phyloP scores from a whole-genome alignment of 768 basidiomycete species.

The Tephrocybe rancida region DNA sequence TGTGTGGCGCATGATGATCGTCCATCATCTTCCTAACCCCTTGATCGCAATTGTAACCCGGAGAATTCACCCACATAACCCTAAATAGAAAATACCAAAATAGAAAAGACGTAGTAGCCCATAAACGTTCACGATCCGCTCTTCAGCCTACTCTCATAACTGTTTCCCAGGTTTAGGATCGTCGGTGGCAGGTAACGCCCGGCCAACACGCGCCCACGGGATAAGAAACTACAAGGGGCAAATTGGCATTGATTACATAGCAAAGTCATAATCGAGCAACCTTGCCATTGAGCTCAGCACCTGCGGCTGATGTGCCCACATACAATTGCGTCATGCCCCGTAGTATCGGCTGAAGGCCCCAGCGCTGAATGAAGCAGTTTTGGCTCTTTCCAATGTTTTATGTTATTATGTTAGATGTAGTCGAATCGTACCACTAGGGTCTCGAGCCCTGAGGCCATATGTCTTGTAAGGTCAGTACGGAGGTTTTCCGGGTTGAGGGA shows the following conservation, averaged over 20 bases:
- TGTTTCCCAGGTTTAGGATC: slow-evolving; percentile 33
- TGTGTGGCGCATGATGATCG: too few species aligned
- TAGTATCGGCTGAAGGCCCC: slow-evolving; percentile 26
- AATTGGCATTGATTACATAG: too few species aligned
- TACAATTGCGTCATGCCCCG: slow-evolving; percentile 53
- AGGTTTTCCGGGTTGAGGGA: slow-evolving; percentile 51
- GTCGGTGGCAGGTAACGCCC: slow-evolving; percentile 18
- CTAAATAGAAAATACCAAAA: too few species aligned
- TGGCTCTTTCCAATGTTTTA: background rate
- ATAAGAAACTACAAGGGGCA: slow-evolving; percentile 33
- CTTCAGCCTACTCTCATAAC: slow-evolving; percentile 46
- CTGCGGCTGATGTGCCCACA: slow-evolving; percentile 48
- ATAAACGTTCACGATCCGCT: too few species aligned
- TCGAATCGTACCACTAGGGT: slow-evolving; percentile 17
- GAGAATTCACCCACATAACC: too few species aligned
- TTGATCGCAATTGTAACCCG: too few species aligned
- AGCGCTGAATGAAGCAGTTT: background rate
- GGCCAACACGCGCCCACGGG: slow-evolving; percentile 42
- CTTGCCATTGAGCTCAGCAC: slow-evolving; percentile 15
- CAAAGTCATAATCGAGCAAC: too few species aligned
- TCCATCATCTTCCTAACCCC: too few species aligned
- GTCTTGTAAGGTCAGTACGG: slow-evolving; percentile 32
- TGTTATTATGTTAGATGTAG: too few species aligned
- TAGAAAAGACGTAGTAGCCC: too few species aligned
- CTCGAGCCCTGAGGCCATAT: slow-evolving; percentile 14